These are phyloP conservation scores for Tolypocladium nubicola DNA, from an alignment of 2,329 filamentous ascomycete species.

Conservation along the genomic window DNA sequence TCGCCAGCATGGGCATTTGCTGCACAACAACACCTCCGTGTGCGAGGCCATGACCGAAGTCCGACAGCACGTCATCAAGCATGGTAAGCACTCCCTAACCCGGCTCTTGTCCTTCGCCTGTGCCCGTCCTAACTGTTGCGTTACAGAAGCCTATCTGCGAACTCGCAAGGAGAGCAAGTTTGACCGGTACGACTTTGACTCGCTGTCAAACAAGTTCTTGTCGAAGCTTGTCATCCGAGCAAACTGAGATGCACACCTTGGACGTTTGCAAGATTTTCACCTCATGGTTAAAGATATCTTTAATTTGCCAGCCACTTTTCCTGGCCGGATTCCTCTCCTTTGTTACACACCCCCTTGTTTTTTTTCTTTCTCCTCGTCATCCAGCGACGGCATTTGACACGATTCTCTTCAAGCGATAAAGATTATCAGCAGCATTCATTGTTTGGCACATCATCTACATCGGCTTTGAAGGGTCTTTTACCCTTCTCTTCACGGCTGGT, in stretches of 20 bases:
- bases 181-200: slow-evolving; percentile 88
- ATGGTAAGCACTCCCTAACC: slow-evolving; percentile 49
- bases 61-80: slow-evolving; percentile 80
- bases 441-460: neutral
- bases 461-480: slow-evolving; percentile 6
- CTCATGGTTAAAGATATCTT: neutral
- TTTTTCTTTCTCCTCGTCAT: slow-evolving; percentile 21
- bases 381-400: slow-evolving; percentile 34
- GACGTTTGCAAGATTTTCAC: neutral
- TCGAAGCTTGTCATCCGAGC: slow-evolving; percentile 93
- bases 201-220: slow-evolving; percentile 91
- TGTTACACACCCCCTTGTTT: slow-evolving; percentile 17
- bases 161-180: slow-evolving; percentile 72
- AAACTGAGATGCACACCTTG: slow-evolving; percentile 42
- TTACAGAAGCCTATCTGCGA: slow-evolving; percentile 73
- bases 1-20: slow-evolving; percentile 75
- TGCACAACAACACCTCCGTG: slow-evolving; percentile 84
- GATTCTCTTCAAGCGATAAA: slow-evolving; percentile 16
- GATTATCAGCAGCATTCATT: neutral
- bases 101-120: neutral
- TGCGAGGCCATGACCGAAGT: slow-evolving; percentile 97
- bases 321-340: slow-evolving; percentile 16
- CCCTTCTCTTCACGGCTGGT: slow-evolving; percentile 19
- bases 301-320: slow-evolving; percentile 8
- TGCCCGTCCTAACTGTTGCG: slow-evolving; percentile 9